These are phyloP conservation scores for Globisporangium apiculatum DNA, from an alignment of 352 stramenopile genomes.

Conservation along the genomic window DNA sequence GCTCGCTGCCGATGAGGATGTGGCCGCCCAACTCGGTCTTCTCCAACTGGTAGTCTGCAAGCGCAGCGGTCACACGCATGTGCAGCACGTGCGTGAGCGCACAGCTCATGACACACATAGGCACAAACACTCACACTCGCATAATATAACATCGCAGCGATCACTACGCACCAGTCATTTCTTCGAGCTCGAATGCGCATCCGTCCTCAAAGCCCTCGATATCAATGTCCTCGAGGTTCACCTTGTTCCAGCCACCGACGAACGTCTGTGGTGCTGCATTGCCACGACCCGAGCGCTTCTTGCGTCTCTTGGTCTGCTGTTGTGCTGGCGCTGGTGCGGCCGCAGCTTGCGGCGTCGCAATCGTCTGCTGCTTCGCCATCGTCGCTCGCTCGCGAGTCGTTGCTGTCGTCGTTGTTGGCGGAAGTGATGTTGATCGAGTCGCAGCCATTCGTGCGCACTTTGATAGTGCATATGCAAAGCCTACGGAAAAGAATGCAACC, in stretches of 20 bases:
- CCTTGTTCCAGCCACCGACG: conserved; percentile 42
- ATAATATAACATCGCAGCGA: too few species aligned
- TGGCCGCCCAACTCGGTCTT: conserved; percentile 43
- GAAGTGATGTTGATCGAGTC: too few species aligned
- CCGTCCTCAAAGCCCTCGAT: conserved; percentile 83
- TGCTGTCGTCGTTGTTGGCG: too few species aligned
- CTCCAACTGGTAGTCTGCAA: conserved; percentile 52
- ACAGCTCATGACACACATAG: background rate
- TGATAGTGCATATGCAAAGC: too few species aligned
- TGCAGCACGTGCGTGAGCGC: background rate
- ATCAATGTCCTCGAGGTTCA: conserved; percentile 70
- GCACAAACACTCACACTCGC: background rate
- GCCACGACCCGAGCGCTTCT: conserved; percentile 27
- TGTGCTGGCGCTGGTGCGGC: background rate
- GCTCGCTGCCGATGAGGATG: conserved; percentile 38
- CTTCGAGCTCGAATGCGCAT: conserved; percentile 76
- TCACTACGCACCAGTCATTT: conserved; percentile 50
- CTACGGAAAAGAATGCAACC: too few species aligned
- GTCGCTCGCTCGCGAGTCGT: background rate
- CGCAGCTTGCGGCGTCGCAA: background rate
- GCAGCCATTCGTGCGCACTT: too few species aligned
- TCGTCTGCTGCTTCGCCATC: conserved; percentile 10
- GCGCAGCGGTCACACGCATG: too few species aligned
- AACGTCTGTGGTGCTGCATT: conserved; percentile 1
- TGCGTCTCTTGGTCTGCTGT: conserved; percentile 52